Base-by-base conservation (phyloP, 306 rosid genomes). In the Malus fusca region DNA sequence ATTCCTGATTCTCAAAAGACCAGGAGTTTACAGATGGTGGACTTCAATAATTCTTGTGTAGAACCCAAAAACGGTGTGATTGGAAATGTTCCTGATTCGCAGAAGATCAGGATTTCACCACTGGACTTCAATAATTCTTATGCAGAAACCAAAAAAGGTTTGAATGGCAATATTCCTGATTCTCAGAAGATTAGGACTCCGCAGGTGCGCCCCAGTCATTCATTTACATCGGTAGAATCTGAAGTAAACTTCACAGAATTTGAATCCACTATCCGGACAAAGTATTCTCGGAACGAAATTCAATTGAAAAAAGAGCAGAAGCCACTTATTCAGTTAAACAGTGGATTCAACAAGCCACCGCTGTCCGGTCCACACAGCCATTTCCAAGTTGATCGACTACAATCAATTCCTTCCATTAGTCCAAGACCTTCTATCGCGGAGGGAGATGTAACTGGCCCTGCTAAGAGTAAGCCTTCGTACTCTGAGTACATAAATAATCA, bases 271-370 rank as follows among this genome's bases (percentile, higher is more conserved):
- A 81, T 88, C 59, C 81, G 86, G 75, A 68, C 82, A 67, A 77
- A 77, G 66, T 86, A 77, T 69, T 68, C 87, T 63, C 85, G 93
- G 97, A 79, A 75, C 53, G 82, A 90, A 66, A 55, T 59, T 42
- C 86, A 74, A 60, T 69, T 82, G 82, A 80, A 85, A 25, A 77
- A 80, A 75, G 91, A 88, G 77, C 87, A 71, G 25, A 88, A 82
- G 83, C 56, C 91, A 28, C 75, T 72, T 72, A 79, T 83, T 66
- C 89, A 79, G 21, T 77, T 73, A 15, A 82, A 84, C 17, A 85
- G 81, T 72, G 84, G 75, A 83, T 89, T 88, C 87, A 87, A 28
- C 72, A 84, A 86, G 68, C 81, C 86, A 53, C 90, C 90, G 26
- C 79, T 81, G 25, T 82, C 80, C 13, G 90, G 83, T 75, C 77